phyloP scores from a whole-genome alignment of 2,329 filamentous ascomycete species.

The Akanthomyces muscarius region DNA sequence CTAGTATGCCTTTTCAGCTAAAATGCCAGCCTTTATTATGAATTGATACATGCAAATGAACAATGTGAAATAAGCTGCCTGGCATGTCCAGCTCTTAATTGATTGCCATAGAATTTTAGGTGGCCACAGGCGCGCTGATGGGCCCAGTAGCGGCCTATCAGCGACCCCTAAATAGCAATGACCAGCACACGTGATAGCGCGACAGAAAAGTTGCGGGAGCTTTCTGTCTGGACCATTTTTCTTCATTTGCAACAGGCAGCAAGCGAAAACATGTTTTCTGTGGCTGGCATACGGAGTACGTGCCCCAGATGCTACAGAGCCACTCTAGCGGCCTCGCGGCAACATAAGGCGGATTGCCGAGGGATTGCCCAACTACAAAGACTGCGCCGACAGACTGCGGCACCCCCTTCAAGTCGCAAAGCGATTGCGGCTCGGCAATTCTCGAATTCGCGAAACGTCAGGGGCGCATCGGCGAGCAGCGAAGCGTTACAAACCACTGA shows the following conservation, averaged over 20 bases:
- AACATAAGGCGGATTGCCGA: not conserved
- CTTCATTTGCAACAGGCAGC: not conserved
- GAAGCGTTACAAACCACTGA: slow-evolving; percentile 16
- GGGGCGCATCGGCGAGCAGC: slow-evolving; percentile 21
- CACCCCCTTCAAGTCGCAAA: not conserved
- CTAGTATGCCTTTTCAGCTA: not conserved
- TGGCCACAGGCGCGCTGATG: not conserved
- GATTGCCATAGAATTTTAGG: no score
- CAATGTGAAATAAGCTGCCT: no score
- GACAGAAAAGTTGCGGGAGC: slow-evolving; percentile 8
- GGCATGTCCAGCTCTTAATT: no score
- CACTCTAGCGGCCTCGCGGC: not conserved
- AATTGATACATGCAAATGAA: no score
- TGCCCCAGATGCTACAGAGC: slow-evolving; percentile 16
- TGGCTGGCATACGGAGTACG: slow-evolving; percentile 6
- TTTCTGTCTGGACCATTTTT: not conserved
- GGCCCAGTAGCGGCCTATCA: slow-evolving; percentile 14
- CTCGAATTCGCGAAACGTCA: slow-evolving; percentile 27
- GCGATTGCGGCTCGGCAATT: slow-evolving; percentile 26
- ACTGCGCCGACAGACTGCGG: not conserved
- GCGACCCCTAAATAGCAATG: slow-evolving; percentile 9
- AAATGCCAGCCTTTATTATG: no score
- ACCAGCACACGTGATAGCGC: slow-evolving; percentile 17
- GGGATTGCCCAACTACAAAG: not conserved
- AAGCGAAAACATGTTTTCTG: slow-evolving; percentile 11